Conservation (phyloP, 2,329 filamentous ascomycete genomes). For the Lachnum nothofagi region DNA sequence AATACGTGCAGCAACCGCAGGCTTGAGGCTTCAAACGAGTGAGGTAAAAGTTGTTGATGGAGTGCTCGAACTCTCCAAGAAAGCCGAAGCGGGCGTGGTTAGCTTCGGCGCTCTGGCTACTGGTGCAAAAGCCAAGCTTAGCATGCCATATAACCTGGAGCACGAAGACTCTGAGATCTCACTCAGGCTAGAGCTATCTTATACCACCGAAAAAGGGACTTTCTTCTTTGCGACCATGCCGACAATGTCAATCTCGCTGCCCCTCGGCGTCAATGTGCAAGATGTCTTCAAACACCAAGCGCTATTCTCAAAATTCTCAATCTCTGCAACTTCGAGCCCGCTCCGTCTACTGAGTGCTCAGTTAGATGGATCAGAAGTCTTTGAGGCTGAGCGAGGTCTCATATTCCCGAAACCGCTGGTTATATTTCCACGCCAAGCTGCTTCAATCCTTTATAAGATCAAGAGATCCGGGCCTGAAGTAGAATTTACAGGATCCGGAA, state of each 20-base stretch:
- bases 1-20: conserved; percentile 60
- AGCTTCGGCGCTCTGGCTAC: conserved; percentile 44
- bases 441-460: conserved; percentile 76
- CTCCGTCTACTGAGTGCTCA: conserved; percentile 67
- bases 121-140: conserved; percentile 50
- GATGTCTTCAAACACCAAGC: conserved; percentile 83
- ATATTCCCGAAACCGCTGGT: conserved; percentile 50
- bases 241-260: conserved; percentile 67
- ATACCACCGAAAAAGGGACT: conserved; percentile 60
- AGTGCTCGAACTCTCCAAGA: conserved; percentile 41
- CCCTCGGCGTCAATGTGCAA: conserved; percentile 91
- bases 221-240: conserved; percentile 60
- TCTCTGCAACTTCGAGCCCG: conserved; percentile 72
- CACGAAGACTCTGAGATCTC: conserved; percentile 66
- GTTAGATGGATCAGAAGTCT: conserved; percentile 65
- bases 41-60: conserved; percentile 50
- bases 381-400: conserved; percentile 57
- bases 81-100: conserved; percentile 51
- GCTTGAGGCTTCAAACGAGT: conserved; percentile 57
- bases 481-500: conserved; percentile 13
- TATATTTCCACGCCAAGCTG: conserved; percentile 76
- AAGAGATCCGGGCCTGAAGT: conserved; percentile 44
- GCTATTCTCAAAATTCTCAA: conserved; percentile 84
- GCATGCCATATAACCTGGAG: conserved; percentile 79
- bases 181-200: conserved; percentile 70